These are phyloP conservation scores for Phaeosphaeriaceae sp. DNA, from an alignment of 2,329 filamentous ascomycete genomes.

Conservation along the genomic window DNA sequence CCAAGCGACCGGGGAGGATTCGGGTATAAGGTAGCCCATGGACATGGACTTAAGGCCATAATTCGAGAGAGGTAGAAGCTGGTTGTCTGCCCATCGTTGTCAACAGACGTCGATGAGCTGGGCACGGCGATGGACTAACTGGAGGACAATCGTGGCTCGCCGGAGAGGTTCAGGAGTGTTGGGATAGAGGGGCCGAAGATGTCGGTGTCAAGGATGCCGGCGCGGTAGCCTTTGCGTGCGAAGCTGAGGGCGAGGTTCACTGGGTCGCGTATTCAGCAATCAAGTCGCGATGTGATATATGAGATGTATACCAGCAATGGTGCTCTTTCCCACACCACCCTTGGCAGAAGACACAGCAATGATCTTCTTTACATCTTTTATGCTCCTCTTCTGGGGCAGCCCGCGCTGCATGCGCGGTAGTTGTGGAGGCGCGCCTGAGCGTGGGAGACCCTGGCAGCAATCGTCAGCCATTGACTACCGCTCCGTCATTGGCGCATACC, in stretches of 20 bases:
- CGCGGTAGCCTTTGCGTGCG: slow-evolving; percentile 78
- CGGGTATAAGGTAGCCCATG: slow-evolving; percentile 90
- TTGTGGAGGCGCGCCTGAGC: slow-evolving; percentile 69
- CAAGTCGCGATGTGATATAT: not conserved
- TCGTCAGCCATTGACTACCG: slow-evolving; percentile 11
- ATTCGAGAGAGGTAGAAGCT: slow-evolving; percentile 85
- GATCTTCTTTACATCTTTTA: slow-evolving; percentile 86
- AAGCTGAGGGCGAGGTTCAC: slow-evolving; percentile 86
- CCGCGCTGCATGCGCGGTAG: slow-evolving; percentile 80
- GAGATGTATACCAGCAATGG: slow-evolving; percentile 71
- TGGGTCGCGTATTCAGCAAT: slow-evolving; percentile 29
- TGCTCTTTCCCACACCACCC: slow-evolving; percentile 97
- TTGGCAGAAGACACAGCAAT: slow-evolving; percentile 97
- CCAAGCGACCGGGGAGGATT: slow-evolving; percentile 88
- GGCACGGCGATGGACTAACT: slow-evolving; percentile 59
- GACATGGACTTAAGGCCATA: slow-evolving; percentile 99
- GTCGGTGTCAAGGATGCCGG: slow-evolving; percentile 92
- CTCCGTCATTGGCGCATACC: slow-evolving; percentile 57
- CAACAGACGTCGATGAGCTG: not conserved
- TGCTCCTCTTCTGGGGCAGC: slow-evolving; percentile 79
- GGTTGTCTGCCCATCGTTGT: slow-evolving; percentile 64
- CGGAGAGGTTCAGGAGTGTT: slow-evolving; percentile 81
- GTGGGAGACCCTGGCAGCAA: slow-evolving; percentile 75
- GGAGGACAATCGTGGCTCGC: slow-evolving; percentile 76
- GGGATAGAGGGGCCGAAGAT: slow-evolving; percentile 97